Conservation (phyloP, 257 asterid genomes). For the Leonotis leonurus region DNA sequence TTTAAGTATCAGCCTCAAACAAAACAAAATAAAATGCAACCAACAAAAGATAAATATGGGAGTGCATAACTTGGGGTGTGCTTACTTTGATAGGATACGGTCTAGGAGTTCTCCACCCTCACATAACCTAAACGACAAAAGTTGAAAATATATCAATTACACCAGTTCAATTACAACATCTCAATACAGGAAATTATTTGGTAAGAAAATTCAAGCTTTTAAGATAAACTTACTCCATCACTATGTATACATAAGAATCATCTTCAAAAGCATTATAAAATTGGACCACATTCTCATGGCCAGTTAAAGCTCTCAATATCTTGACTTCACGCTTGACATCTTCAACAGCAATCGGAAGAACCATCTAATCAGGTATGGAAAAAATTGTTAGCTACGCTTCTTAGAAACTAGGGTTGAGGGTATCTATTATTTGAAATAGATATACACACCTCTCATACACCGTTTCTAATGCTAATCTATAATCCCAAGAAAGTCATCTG, state of each 20-base stretch:
- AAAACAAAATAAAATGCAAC: background rate
- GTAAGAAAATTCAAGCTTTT: background rate
- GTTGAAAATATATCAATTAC: conserved; percentile 11
- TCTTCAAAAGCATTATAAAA: conserved; percentile 90
- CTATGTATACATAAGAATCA: conserved; percentile 80
- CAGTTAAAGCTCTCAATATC: conserved; percentile 89
- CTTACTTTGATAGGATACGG: conserved; percentile 91
- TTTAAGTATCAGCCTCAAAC: conserved; percentile 19
- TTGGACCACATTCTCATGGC: conserved; percentile 96
- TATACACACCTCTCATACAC: background rate
- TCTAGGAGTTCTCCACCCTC: conserved; percentile 98
- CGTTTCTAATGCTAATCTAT: background rate
- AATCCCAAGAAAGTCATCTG: background rate
- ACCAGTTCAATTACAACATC: background rate
- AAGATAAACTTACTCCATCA: conserved; percentile 80
- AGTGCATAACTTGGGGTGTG: background rate
- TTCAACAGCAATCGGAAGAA: conserved; percentile 95
- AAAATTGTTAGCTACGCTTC: conserved; percentile 1
- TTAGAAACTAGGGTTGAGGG: background rate
- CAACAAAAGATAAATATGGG: background rate
- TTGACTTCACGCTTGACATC: conserved; percentile 97
- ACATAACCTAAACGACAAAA: conserved; percentile 52
- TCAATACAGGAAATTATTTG: background rate
- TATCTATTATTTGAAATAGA: background rate
- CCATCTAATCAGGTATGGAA: conserved; percentile 53